Evolutionary conservation across 1,284 basidiomycete species (phyloP), one percentile per base, ranked within the genome.

Genomic region (Inonotus obliquus): DNA sequence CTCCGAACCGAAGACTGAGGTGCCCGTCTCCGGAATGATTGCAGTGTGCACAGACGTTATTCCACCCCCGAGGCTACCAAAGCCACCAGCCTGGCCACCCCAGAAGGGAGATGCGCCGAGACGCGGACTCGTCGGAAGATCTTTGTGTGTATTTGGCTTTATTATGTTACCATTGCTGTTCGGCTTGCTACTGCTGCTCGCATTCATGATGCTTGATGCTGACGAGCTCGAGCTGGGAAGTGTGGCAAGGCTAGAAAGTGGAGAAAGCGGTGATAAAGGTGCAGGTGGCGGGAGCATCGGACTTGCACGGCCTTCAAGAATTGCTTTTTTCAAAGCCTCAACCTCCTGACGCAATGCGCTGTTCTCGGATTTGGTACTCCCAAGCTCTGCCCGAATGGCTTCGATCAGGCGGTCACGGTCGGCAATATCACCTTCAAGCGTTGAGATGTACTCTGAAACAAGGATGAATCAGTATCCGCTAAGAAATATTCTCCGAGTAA

Each of bases 341-440:
- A 98, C 89, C 73, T 96, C 94, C 65, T 91, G 84, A 14, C 92
- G 84, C 47, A 98, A 81, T 19, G 92, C 89, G 52, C 82, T 76
- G 74, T 98, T 98, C 79, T 98, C 94, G 1, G 83, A 83, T 69
- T 84, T 84, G 21, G 88, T 87, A 1, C 82, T 83, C 32, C 89
- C 87, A 23, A 98, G 83, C 73, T 99, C 94, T 37, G 86, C 81
- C 60, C 92, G 87, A 68, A 98, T 92, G 27, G 90, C 88, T 66
- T 92, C 87, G 67, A 99, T 92, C 63, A 98, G 84, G 27, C 84
- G 80, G 76, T 99, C 96, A 45, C 96, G 87, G 70, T 96, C 92
- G 37, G 91, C 89, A 69, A 98, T 92, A 74, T 98, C 93, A 54
- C 88, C 90, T 75, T 98, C 96, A 59, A 98, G 86, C 0, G 93